phyloP scores from a whole-genome alignment of 495 filamentous ascomycete genomes.

The Cercophora scortea region DNA sequence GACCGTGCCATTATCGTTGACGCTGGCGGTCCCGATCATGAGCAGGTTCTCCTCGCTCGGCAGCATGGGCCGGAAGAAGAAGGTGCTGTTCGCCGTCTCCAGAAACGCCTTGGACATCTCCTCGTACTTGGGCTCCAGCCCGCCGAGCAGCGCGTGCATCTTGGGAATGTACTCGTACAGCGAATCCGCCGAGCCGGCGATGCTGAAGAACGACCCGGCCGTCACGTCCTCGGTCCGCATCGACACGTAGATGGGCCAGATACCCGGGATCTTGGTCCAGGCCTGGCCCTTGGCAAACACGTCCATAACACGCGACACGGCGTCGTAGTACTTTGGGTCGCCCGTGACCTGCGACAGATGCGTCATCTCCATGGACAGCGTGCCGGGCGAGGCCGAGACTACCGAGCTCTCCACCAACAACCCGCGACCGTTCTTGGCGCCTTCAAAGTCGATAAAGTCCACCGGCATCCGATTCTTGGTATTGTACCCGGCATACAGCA shows the following conservation, averaged over 20 bases:
- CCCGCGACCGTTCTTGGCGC: slow-evolving; percentile 27
- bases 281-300: slow-evolving; percentile 64
- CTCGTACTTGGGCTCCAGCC: slow-evolving; percentile 63
- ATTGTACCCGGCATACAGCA: slow-evolving; percentile 80
- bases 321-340: slow-evolving; percentile 85
- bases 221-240: slow-evolving; percentile 35
- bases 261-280: slow-evolving; percentile 62
- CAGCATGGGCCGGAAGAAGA: slow-evolving; percentile 77
- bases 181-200: slow-evolving; percentile 74
- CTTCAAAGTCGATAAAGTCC: slow-evolving; percentile 48
- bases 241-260: slow-evolving; percentile 76
- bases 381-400: slow-evolving; percentile 29
- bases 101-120: slow-evolving; percentile 66
- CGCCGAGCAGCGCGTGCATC: slow-evolving; percentile 62
- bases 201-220: slow-evolving; percentile 45
- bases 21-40: slow-evolving; percentile 45
- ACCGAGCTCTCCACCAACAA: slow-evolving; percentile 23
- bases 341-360: slow-evolving; percentile 79
- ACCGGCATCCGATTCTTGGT: slow-evolving; percentile 84
- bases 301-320: slow-evolving; percentile 71
- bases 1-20: slow-evolving; percentile 18
- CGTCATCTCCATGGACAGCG: slow-evolving; percentile 81
- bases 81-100: slow-evolving; percentile 54
- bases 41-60: slow-evolving; percentile 60
- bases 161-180: slow-evolving; percentile 88